Evolutionary conservation across 441 rosid genomes (phyloP).

Genomic region (Mallotus repandus): DNA sequence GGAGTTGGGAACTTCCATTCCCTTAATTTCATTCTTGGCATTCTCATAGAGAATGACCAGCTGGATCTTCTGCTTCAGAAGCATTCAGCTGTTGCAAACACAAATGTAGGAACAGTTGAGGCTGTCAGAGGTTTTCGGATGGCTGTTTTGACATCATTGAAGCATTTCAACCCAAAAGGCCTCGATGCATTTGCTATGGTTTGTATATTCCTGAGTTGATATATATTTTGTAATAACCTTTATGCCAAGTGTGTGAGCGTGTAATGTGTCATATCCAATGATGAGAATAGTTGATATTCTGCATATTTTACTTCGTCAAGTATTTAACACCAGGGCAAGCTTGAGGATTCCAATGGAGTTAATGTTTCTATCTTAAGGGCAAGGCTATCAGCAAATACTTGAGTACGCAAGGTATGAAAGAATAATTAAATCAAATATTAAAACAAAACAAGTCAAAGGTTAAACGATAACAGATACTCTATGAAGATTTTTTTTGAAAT

Average conservation of each 20-base stretch:
- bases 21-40: slow-evolving; percentile 91
- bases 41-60: slow-evolving; percentile 93
- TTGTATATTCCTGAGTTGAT: slow-evolving; percentile 32
- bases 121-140: slow-evolving; percentile 94
- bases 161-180: slow-evolving; percentile 87
- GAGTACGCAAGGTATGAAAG: slow-evolving; percentile 75
- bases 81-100: slow-evolving; percentile 88
- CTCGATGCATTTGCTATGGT: slow-evolving; percentile 95
- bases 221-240: too few relatives aligned
- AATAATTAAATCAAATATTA: too few relatives aligned
- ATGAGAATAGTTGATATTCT: too few relatives aligned
- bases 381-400: slow-evolving; percentile 55
- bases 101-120: slow-evolving; percentile 75
- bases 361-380: slow-evolving; percentile 40
- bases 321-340: slow-evolving; percentile 42
- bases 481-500: slow-evolving; percentile 94
- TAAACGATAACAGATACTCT: slow-evolving; percentile 87
- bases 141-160: slow-evolving; percentile 93
- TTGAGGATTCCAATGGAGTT: slow-evolving; percentile 33
- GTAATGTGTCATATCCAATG: too few relatives aligned
- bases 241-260: too few relatives aligned
- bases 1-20: slow-evolving; percentile 98
- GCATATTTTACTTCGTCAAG: not conserved
- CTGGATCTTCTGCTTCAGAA: slow-evolving; percentile 95
- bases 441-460: too few relatives aligned